Conservation (phyloP, 305 asterid species). For the Euphrasia arctica region DNA sequence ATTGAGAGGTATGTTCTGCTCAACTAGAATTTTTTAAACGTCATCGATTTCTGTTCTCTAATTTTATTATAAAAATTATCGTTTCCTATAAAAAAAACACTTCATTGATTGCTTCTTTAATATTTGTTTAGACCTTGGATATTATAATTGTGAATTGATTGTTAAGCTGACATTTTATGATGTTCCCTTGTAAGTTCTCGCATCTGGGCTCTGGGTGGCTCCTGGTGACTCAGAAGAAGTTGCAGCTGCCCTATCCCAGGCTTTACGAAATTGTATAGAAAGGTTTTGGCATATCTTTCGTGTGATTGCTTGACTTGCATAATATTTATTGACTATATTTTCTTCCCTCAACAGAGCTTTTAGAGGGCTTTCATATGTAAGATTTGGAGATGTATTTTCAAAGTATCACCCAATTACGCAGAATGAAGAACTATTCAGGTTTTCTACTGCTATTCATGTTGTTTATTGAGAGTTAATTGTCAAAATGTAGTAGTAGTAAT, state of each 20-base stretch:
- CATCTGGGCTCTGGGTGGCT: conserved; percentile 98
- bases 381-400: conserved; percentile 96
- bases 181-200: conserved; percentile 57
- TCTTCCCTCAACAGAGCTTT: conserved; percentile 63
- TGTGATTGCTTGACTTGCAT: conserved; percentile 28
- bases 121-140: too few species aligned
- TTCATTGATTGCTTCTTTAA: neutral
- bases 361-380: conserved; percentile 74
- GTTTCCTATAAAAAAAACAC: too few species aligned
- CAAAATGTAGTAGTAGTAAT: neutral
- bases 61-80: too few species aligned
- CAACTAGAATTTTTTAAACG: too few species aligned
- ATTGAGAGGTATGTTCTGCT: conserved; percentile 66
- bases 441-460: conserved; percentile 20
- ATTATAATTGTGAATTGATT: too few species aligned
- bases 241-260: conserved; percentile 90
- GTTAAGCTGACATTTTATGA: conserved; percentile 14
- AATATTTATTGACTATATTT: conserved; percentile 31
- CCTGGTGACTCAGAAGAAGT: conserved; percentile 99
- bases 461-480: conserved; percentile 5
- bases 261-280: conserved; percentile 85
- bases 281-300: conserved; percentile 45
- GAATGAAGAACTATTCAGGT: conserved; percentile 91
- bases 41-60: too few species aligned
- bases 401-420: conserved; percentile 78